Conservation (phyloP, 164 flowering plant species). For the Stephania cephalantha region DNA sequence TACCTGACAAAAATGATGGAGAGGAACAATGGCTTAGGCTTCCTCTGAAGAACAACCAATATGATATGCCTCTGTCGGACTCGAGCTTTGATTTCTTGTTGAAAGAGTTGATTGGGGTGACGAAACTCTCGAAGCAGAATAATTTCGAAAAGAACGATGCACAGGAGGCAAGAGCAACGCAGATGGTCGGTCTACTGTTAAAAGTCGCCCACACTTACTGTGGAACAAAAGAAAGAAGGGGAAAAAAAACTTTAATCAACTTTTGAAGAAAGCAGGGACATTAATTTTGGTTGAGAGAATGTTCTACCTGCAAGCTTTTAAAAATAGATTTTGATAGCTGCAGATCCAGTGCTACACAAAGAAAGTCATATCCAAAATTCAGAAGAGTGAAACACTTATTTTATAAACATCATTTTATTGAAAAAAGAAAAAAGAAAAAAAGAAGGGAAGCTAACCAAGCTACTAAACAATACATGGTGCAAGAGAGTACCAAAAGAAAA, state of each 20-base stretch:
- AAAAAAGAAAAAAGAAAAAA: background rate
- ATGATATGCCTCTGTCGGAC: slow-evolving; percentile 47
- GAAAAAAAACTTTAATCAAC: background rate
- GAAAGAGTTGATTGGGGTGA: slow-evolving; percentile 26
- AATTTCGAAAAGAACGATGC: slow-evolving; percentile 41
- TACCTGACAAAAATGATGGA: background rate
- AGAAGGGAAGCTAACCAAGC: background rate
- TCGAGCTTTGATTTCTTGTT: slow-evolving; percentile 28
- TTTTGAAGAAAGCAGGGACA: background rate
- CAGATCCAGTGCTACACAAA: slow-evolving; percentile 72
- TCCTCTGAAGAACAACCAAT: slow-evolving; percentile 58
- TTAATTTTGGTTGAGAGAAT: background rate
- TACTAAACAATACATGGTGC: background rate
- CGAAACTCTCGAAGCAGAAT: slow-evolving; percentile 18
- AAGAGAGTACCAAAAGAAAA: slow-evolving; percentile 53
- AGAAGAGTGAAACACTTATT: background rate
- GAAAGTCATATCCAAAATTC: background rate
- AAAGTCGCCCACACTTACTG: slow-evolving; percentile 74
- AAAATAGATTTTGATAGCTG: slow-evolving; percentile 70
- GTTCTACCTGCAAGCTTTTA: slow-evolving; percentile 66
- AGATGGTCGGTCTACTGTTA: slow-evolving; percentile 60
- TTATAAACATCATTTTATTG: background rate
- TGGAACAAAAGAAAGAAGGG: slow-evolving; percentile 13
- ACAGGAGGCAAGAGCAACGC: slow-evolving; percentile 71
- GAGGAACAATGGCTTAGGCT: slow-evolving; percentile 13